A percentile compares a stretch with the other conserved stretches of the same genome.
These are phyloP conservation scores for Funneliformis mosseae DNA, from an alignment of 192 early-diverging fungal species.

Conservation along the genomic window DNA sequence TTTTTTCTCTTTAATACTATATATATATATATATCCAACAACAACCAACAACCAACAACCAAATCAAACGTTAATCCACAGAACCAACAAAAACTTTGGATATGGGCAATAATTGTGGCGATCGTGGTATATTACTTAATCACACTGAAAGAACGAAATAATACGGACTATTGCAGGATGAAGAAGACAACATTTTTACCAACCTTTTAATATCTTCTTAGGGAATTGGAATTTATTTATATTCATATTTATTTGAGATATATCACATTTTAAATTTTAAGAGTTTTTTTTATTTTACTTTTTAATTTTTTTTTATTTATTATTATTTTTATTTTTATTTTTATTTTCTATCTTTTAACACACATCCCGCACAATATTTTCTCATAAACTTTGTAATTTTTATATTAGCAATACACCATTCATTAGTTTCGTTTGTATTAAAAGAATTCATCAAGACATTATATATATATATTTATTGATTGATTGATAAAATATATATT, in stretches of 20 bases:
- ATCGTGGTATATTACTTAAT: slow-evolving; percentile 30
- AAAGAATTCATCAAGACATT: too few species aligned
- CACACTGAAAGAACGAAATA: background rate
- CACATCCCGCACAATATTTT: too few species aligned
- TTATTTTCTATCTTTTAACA: too few species aligned
- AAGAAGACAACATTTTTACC: slow-evolving; percentile 27
- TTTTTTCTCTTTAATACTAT: slow-evolving; percentile 12
- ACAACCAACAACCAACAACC: background rate
- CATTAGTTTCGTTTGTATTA: too few species aligned
- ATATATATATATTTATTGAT: too few species aligned
- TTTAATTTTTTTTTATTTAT: too few species aligned
- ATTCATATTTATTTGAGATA: background rate
- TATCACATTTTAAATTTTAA: too few species aligned
- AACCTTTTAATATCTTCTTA: slow-evolving; percentile 10
- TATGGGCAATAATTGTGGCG: slow-evolving; percentile 30
- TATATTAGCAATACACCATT: too few species aligned
- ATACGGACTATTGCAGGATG: slow-evolving; percentile 24
- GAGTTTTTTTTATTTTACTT: too few species aligned
- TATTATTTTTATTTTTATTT: too few species aligned
- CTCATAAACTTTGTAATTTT: too few species aligned
- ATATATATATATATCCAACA: background rate
- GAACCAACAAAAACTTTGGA: slow-evolving; percentile 14
- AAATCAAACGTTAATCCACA: slow-evolving; percentile 1
- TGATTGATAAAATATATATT: too few species aligned
- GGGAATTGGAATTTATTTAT: background rate